A percentile compares a stretch with the other conserved stretches of the same genome.
Evolutionary conservation across 345 rosid genomes (phyloP).

Genomic region (Citrus hindsii): DNA sequence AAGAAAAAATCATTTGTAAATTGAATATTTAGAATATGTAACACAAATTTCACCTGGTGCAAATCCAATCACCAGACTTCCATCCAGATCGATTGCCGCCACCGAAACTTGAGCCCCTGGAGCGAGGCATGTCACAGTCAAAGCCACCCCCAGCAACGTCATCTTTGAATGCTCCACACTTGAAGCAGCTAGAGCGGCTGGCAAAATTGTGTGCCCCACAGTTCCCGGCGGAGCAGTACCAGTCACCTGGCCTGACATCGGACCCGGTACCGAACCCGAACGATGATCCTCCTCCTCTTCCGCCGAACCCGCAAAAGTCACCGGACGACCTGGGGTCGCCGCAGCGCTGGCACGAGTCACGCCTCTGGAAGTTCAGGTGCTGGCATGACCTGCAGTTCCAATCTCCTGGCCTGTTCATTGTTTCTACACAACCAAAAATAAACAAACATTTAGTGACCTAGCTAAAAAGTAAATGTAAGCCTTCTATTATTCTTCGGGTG

Average conservation of each 20-base stretch:
- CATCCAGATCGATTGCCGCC: conserved; percentile 62
- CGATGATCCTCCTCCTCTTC: conserved; percentile 53
- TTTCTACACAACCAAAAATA: background rate
- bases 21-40: background rate
- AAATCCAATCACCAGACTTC: conserved; percentile 95
- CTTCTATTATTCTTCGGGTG: background rate
- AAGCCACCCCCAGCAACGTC: conserved; percentile 42
- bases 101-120: conserved; percentile 39
- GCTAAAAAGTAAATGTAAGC: background rate
- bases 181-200: conserved; percentile 89
- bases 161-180: conserved; percentile 78
- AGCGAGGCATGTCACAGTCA: conserved; percentile 40
- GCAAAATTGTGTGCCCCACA: conserved; percentile 96
- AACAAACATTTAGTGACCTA: background rate
- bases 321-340: conserved; percentile 47
- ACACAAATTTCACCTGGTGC: conserved; percentile 53
- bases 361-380: conserved; percentile 81
- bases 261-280: conserved; percentile 75
- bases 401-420: conserved; percentile 83
- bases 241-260: conserved; percentile 92
- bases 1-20: background rate
- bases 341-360: conserved; percentile 83
- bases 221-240: conserved; percentile 84
- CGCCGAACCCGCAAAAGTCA: conserved; percentile 45
- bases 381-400: conserved; percentile 89